Percentiles rank a stretch among this genome's conserved stretches.
These are phyloP conservation scores for Colletotrichum euphorbiae DNA, from an alignment of 2,329 filamentous ascomycete species.

Conservation along the genomic window DNA sequence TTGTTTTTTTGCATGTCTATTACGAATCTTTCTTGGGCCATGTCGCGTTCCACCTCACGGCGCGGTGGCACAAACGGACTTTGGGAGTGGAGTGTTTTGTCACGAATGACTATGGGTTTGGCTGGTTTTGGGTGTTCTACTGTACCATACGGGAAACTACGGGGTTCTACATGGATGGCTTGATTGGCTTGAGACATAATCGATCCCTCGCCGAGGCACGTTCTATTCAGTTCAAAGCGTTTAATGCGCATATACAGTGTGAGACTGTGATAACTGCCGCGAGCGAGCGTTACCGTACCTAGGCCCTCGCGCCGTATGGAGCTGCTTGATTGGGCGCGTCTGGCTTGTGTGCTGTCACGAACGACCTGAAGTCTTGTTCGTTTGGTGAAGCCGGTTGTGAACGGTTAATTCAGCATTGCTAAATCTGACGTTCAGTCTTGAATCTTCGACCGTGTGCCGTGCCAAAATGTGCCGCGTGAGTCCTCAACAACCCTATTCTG, in stretches of 20 bases:
- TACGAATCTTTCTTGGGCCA: conserved; percentile 49
- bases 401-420: too few species aligned
- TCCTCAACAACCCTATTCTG: too few species aligned
- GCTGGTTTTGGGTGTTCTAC: conserved; percentile 56
- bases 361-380: too few species aligned
- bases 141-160: conserved; percentile 58
- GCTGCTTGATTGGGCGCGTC: too few species aligned
- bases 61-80: conserved; percentile 36
- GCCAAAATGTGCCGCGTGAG: too few species aligned
- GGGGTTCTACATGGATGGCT: conserved; percentile 48
- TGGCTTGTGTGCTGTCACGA: too few species aligned
- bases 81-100: conserved; percentile 51
- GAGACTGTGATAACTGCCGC: background rate
- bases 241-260: background rate
- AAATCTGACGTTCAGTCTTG: too few species aligned
- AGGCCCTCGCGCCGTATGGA: too few species aligned
- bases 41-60: conserved; percentile 35
- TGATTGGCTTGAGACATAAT: conserved; percentile 40
- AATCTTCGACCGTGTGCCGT: too few species aligned
- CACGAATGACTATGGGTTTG: conserved; percentile 57
- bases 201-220: conserved; percentile 38
- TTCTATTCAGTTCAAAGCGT: conserved; percentile 27
- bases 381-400: too few species aligned
- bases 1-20: conserved; percentile 48
- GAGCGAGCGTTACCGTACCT: too few species aligned